These are phyloP conservation scores for Hyphopichia khmerensis DNA, from an alignment of 1,139 yeast genomes.

Conservation along the genomic window DNA sequence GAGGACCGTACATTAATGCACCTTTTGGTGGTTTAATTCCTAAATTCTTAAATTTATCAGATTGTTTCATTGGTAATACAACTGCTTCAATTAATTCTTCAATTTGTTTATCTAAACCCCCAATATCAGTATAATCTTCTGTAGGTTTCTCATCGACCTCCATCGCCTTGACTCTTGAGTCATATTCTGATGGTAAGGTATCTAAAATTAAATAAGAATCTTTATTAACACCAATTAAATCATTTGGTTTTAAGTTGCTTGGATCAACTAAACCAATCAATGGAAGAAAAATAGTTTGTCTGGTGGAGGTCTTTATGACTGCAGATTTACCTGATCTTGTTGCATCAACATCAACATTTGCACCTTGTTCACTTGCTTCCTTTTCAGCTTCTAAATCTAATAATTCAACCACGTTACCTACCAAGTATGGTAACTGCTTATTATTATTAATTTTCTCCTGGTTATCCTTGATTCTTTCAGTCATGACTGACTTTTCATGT, in stretches of 20 bases:
- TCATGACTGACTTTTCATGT: slow-evolving; percentile 91
- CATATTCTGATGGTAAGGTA: slow-evolving; percentile 95
- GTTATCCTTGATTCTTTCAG: slow-evolving; percentile 92
- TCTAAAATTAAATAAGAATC: slow-evolving; percentile 93
- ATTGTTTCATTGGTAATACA: slow-evolving; percentile 97
- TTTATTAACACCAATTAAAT: slow-evolving; percentile 94
- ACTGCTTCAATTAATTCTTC: slow-evolving; percentile 98
- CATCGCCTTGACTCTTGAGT: slow-evolving; percentile 97
- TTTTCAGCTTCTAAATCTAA: slow-evolving; percentile 86
- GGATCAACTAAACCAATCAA: slow-evolving; percentile 95
- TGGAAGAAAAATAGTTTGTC: slow-evolving; percentile 96
- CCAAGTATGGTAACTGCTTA: slow-evolving; percentile 92
- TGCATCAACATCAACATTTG: slow-evolving; percentile 91
- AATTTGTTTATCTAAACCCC: slow-evolving; percentile 96
- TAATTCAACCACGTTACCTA: slow-evolving; percentile 96
- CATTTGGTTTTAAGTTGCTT: slow-evolving; percentile 85
- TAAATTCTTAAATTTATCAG: slow-evolving; percentile 87
- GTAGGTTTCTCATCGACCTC: slow-evolving; percentile 98
- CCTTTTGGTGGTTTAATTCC: slow-evolving; percentile 98
- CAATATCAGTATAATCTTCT: slow-evolving; percentile 94
- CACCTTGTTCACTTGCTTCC: slow-evolving; percentile 89
- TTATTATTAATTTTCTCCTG: slow-evolving; percentile 95
- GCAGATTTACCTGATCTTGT: slow-evolving; percentile 96
- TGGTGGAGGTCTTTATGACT: slow-evolving; percentile 92
- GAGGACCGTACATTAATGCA: slow-evolving; percentile 98